Evolutionary conservation across 345 rosid genomes (phyloP), one percentile per base, ranked within the genome.

Genomic region (Moricandia moricandioides): DNA sequence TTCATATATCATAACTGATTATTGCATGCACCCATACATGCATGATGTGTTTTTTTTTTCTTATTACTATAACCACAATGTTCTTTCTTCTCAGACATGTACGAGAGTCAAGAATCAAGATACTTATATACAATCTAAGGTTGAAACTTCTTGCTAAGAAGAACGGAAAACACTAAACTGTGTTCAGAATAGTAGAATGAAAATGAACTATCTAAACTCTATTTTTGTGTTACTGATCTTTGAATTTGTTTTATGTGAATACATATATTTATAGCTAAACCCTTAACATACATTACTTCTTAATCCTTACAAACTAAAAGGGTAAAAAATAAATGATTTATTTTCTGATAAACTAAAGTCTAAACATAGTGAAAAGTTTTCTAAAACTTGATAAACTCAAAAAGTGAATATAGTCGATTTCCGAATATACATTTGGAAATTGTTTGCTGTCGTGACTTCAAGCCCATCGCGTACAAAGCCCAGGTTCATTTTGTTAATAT

Each of bases 21-120:
- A 65, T 39, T 64, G 68, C 68, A 64, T 64, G 68, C 68, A 64
- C 45, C 16, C 52, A 37, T 8, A 62, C 17, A 64, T 64, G 31
- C 68, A 34, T 51, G 54, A 9, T 52, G 18, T 52, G 14, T 47
- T 49, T 21, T 62, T 0, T 24, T 34, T 43, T 30, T 60, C n/a
- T 13, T 29, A 49, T 49, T n/a, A 34, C 43, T 54, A 16, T 16
- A 55, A 64, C 63, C 21, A 27, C n/a, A 11, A 5, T 16, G 26
- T 56, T 55, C 8, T 37, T 10, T 7, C 43, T 24, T 54, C 34
- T 26, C 40, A 26, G 13, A 34, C 13, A 5, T 62, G 2, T 62
- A 35, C 13, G 29, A 8, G 52, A 52, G 39, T 11, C 39, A 24
- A 4, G 12, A 52, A 34, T 14, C 54, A 24, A 62, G 29, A 51